Base-by-base conservation (phyloP, 176 grass and related monocot genomes). In the Hyparrhenia diplandra region DNA sequence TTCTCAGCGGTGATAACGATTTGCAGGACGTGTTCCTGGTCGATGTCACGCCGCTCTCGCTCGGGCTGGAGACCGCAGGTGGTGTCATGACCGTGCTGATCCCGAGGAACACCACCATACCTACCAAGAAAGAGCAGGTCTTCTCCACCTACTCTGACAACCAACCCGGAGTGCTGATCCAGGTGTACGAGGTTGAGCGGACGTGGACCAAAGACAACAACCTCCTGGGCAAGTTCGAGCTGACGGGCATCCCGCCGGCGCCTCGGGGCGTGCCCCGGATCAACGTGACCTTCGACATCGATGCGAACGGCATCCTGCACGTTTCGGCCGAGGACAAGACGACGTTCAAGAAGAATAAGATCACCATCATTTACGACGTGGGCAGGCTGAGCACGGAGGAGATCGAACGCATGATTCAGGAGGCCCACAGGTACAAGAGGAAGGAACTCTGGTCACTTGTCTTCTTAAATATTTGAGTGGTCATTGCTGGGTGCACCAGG, bases 181-280 rank as follows among this genome's bases (percentile, higher is more conserved):
- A 37, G 42, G 87, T 93, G 37, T 93, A 83, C 54, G 71, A 93
- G 71, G 91, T 84, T 7, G 91, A 90, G 61, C 73, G 0, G 63
- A 67, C 59, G 75, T n/a, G n/a, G n/a, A n/a, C n/a, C n/a, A n/a
- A n/a, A n/a, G n/a, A n/a, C n/a, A 92, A 88, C 73, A 85, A 88
- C 21, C 16, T 83, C n/a, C 78, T 88, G 0, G 90, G 86, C 24
- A 58, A 72, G 75, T 93, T 90, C 10, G 6, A 6, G 37, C 77
- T 93, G 20, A n/a, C 24, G 3, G 87, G 81, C 23, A 76, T 93
- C 16, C 20, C 20, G 8, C 82, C 60, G 0, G 81, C 91, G 20
- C 87, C 87, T 0, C 57, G 31, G 3, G 45, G 91, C 0, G 87
- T 93, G 4, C 77, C 91, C 0, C 21, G 13, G 28, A 35, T 93